These are phyloP conservation scores for Parachaetomium inaequale DNA, from an alignment of 495 filamentous ascomycete genomes.

Conservation along the genomic window DNA sequence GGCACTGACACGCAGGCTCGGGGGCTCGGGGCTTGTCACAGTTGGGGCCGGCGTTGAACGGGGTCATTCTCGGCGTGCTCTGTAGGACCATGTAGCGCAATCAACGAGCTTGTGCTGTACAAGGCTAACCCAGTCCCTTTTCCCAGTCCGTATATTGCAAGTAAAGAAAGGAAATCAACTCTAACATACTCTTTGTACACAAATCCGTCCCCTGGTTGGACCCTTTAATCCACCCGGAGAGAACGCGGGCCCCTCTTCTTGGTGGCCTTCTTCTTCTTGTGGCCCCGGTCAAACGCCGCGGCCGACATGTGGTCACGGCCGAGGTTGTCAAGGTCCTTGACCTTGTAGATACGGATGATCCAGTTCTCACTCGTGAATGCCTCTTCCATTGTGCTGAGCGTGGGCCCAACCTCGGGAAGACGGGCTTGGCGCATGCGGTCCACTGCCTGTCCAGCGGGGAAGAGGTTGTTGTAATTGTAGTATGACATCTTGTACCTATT, in stretches of 20 bases:
- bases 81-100: not conserved
- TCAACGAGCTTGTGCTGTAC: conserved; percentile 27
- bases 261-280: conserved; percentile 85
- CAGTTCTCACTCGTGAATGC: conserved; percentile 99
- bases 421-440: conserved; percentile 83
- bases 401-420: conserved; percentile 80
- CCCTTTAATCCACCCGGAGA: conserved; percentile 72
- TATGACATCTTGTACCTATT: conserved; percentile 99
- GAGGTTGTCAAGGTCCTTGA: conserved; percentile 96
- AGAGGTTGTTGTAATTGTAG: conserved; percentile 92
- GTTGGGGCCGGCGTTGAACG: not conserved
- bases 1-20: not conserved
- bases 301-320: conserved; percentile 84
- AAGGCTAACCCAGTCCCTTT: conserved; percentile 23
- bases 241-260: conserved; percentile 77
- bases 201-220: not conserved
- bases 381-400: conserved; percentile 87
- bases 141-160: conserved; percentile 18
- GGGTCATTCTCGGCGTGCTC: not conserved
- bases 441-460: conserved; percentile 84
- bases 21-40: not conserved
- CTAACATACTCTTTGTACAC: conserved; percentile 23
- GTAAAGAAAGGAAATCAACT: conserved; percentile 21
- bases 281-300: conserved; percentile 82
- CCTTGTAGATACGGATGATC: conserved; percentile 99